Percentiles rank a stretch among this genome's conserved stretches.
Conservation (phyloP, 345 rosid species). For the Rhodamnia rubescens region DNA sequence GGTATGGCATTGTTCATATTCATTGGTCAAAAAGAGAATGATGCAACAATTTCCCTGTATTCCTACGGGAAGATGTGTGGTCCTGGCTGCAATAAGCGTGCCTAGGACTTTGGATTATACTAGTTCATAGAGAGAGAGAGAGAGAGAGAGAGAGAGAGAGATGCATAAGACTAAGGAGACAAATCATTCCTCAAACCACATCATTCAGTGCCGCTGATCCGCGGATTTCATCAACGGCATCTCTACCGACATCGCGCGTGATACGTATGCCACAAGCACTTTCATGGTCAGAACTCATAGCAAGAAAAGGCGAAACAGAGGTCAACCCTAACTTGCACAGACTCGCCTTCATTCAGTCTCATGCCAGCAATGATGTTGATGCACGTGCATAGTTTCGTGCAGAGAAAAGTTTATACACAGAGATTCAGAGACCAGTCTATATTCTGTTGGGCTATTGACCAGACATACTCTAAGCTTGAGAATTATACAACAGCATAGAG, state of each 20-base stretch:
- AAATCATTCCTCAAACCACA: not conserved
- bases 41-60: not conserved
- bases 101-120: not conserved
- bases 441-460: not conserved
- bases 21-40: not conserved
- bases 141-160: not conserved
- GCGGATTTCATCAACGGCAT: not conserved
- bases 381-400: not conserved
- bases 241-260: not conserved
- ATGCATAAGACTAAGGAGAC: not conserved
- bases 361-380: not conserved
- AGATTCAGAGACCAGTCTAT: not conserved
- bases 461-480: not conserved
- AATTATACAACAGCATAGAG: not conserved
- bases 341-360: not conserved
- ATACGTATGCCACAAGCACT: not conserved
- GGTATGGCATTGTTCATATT: not conserved
- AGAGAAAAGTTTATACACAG: not conserved
- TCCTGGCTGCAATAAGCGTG: not conserved
- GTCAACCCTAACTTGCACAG: not conserved
- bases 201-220: not conserved
- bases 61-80: not conserved
- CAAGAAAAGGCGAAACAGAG: not conserved
- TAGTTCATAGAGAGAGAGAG: not conserved
- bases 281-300: too few relatives aligned